phyloP scores from a whole-genome alignment of 139 green algal genomes.

The Chlamydomonas schloesseri region DNA sequence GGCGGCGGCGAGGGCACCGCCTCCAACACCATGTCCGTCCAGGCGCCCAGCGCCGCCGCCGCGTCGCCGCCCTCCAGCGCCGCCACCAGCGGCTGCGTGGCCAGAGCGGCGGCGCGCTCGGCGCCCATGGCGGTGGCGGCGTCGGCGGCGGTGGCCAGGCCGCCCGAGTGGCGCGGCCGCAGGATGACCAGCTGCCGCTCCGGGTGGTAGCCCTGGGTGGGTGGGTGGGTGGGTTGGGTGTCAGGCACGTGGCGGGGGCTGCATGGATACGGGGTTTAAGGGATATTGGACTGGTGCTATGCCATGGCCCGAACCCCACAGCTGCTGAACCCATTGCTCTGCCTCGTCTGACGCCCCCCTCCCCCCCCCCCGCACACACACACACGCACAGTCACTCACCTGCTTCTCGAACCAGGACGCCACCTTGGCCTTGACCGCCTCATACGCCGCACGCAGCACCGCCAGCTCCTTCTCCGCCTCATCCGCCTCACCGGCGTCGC shows the following conservation, averaged over 20 bases:
- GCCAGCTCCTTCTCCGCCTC: not conserved
- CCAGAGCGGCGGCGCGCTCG: not conserved
- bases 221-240: too few species aligned
- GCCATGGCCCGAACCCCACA: too few species aligned
- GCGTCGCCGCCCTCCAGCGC: not conserved
- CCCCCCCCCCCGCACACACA: too few species aligned
- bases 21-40: constrained; percentile 8
- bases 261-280: too few species aligned
- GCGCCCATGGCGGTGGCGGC: not conserved
- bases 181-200: not conserved
- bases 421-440: not conserved
- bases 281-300: too few species aligned
- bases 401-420: constrained; percentile 16
- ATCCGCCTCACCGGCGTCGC: not conserved
- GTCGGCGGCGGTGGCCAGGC: not conserved
- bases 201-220: constrained; percentile 11
- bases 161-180: not conserved
- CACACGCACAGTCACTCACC: not conserved
- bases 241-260: too few species aligned
- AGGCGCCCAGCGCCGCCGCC: not conserved
- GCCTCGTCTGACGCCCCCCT: too few species aligned
- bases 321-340: too few species aligned
- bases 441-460: not conserved
- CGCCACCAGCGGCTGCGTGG: not conserved
- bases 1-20: not conserved